Conservation (phyloP, 2,329 filamentous ascomycete genomes). For the Penicillium sclerotigenum region DNA sequence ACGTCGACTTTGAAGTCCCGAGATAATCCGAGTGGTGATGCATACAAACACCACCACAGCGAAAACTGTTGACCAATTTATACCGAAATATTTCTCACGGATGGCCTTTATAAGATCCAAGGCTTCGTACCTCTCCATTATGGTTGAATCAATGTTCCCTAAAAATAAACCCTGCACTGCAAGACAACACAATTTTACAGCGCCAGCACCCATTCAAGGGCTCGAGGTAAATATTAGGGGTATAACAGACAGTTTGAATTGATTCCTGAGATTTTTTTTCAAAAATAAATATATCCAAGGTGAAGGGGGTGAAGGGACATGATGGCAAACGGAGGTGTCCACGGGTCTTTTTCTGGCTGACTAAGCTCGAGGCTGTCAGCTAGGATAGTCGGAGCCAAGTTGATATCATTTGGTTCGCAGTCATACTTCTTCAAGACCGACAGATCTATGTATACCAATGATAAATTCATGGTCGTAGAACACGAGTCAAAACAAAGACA, state of each 20-base stretch:
- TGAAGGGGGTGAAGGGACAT: not conserved
- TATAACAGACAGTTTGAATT: not conserved
- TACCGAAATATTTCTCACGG: constrained; percentile 20
- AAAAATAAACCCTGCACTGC: not conserved
- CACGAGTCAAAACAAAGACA: not conserved
- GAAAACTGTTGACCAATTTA: constrained; percentile 28
- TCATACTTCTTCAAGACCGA: not conserved
- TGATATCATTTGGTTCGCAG: not conserved
- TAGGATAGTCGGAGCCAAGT: not conserved
- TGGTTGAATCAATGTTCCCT: not conserved
- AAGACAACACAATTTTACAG: not conserved
- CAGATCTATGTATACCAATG: not conserved
- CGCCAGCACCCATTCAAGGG: not conserved
- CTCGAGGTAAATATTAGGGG: not conserved
- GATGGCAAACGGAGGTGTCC: not conserved
- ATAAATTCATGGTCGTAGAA: not conserved
- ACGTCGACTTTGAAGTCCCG: constrained; percentile 34
- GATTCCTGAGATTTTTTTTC: not conserved
- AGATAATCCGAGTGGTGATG: constrained; percentile 40
- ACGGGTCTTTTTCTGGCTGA: not conserved
- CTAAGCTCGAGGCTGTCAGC: not conserved
- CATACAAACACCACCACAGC: constrained; percentile 32
- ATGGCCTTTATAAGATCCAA: constrained; percentile 21
- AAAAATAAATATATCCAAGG: not conserved
- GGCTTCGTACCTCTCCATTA: constrained; percentile 18